Base-by-base conservation (phyloP, 2,329 filamentous ascomycete species). In the Lecanicillium sp. region DNA sequence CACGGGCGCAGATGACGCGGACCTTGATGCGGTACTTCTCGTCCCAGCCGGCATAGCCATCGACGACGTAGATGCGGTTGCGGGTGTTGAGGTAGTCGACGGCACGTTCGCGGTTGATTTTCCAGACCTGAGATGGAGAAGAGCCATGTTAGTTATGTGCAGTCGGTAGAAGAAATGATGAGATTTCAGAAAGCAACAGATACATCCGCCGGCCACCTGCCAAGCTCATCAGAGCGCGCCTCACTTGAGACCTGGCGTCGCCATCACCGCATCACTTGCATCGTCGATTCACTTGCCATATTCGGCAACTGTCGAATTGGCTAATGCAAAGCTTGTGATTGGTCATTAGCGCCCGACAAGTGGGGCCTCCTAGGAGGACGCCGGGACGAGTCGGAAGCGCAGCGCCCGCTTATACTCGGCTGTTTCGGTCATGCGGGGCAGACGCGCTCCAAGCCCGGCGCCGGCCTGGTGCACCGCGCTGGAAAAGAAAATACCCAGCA, bases 31-130 rank as follows among this genome's bases (percentile, higher is more conserved):
- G 79, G 76, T 98, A 98, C 65, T 92, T 89, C 73, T 94, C 84
- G 56, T 98, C 92, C 92, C 92, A 98, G 64, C 92, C 92, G 51
- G 92, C 92, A 62, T 83, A 98, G 49, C 92, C 92, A 64, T 98
- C 92, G 50, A 98, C 77, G 50, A 98, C 92, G 66, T 98, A 98
- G 72, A 98, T 97, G 59, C 92, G 87, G 65, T 94, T 95, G 57
- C 92, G 80, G 49, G 92, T 98, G 79, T 98, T 98, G 55, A 98
- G 81, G 72, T 98, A 98, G 72, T 98, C 92, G 64, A 98, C 80
- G 45, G 92, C 92, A 72, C 92, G 89, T 68, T 98, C 92, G 55
- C 92, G 83, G 81, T 98, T 98, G 72, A 98, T 98, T 59, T 88
- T 87, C 92, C 92, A 98, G 64, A 97, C 90, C 92, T 98, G 54